Percentiles rank a stretch among this genome's conserved stretches.
phyloP scores from a whole-genome alignment of 257 asterid species.

The Solanum clarkiae region DNA sequence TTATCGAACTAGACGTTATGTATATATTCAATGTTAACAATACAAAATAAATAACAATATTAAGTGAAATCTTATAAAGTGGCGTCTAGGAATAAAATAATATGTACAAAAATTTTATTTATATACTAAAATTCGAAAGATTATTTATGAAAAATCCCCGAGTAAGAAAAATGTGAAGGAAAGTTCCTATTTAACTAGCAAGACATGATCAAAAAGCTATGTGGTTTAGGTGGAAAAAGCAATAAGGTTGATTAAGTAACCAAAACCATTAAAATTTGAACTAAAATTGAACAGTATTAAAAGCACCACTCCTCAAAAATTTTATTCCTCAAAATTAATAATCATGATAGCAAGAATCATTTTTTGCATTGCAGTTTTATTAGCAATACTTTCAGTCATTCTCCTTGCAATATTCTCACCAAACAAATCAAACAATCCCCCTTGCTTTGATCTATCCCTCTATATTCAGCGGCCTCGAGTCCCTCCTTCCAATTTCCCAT shows the following conservation, averaged over 20 bases:
- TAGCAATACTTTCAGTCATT: constrained; percentile 54
- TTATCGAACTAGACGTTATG: neutral
- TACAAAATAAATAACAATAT: neutral
- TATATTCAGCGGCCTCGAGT: constrained; percentile 58
- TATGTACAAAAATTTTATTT: neutral
- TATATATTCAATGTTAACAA: neutral
- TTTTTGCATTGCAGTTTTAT: constrained; percentile 48
- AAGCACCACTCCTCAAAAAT: constrained; percentile 5
- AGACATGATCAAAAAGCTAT: neutral
- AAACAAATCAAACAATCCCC: neutral
- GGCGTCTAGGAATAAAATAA: rapidly evolving
- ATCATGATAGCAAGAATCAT: constrained; percentile 50
- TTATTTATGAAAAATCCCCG: neutral
- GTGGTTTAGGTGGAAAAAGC: neutral
- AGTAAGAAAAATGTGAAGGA: too few relatives aligned
- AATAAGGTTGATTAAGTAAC: constrained; percentile 48
- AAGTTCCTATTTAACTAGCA: neutral
- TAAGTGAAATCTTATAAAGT: neutral
- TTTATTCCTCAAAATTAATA: neutral
- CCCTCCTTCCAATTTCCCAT: constrained; percentile 2
- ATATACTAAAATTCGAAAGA: neutral
- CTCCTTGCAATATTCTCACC: constrained; percentile 70
- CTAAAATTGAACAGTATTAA: constrained; percentile 18
- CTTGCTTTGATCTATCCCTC: constrained; percentile 35
- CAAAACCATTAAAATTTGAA: constrained; percentile 14